Evolutionary conservation across 345 rosid species (phyloP), one percentile per base, ranked within the genome.

Genomic region (Hypericum androsaemum): DNA sequence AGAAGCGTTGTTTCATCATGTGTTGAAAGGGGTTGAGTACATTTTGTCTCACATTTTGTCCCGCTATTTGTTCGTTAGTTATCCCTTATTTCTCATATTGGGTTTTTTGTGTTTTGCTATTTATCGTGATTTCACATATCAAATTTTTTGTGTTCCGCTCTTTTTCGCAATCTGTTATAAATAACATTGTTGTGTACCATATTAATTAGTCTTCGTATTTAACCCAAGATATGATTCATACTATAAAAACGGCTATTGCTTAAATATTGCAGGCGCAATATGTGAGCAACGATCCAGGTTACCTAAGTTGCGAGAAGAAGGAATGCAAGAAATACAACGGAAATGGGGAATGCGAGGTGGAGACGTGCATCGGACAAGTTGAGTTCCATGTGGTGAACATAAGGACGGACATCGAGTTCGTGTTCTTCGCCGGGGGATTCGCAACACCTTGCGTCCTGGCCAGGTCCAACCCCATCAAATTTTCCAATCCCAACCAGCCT

Each of bases 341-440:
- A 0, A 37, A 52, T 7, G 72, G 69, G 0, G 14, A 32, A 5
- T 79, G 89, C 49, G 45, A 12, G 1, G 61, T 61, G 17, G 41
- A 45, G 2, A 71, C 78, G n/a, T 80, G 84, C 58, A 58, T 71
- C 12, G 87, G 66, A 6, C 51, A 80, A 16, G 0, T 80, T 13
- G 50, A 42, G 0, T 83, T 83, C 56, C 84, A 83, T 53, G 81
- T 80, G 3, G 36, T 83, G 6, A 83, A 83, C 71, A 63, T 80
- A 59, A 72, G 87, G 59, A 78, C 82, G 0, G 78, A 80, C 71
- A 69, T 83, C 17, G 72, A 73, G 16, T 83, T 83, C 44, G 83
- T 80, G 14, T 57, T 83, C 14, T 78, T 83, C 5, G 41, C 62
- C 8, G 81, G 78, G 1, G 92, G 92, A 9, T 83, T 83, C 16